Evolutionary conservation across 140 eudicot species (phyloP), one percentile per base, ranked within the genome.

Genomic region (Stevia rebaudiana): DNA sequence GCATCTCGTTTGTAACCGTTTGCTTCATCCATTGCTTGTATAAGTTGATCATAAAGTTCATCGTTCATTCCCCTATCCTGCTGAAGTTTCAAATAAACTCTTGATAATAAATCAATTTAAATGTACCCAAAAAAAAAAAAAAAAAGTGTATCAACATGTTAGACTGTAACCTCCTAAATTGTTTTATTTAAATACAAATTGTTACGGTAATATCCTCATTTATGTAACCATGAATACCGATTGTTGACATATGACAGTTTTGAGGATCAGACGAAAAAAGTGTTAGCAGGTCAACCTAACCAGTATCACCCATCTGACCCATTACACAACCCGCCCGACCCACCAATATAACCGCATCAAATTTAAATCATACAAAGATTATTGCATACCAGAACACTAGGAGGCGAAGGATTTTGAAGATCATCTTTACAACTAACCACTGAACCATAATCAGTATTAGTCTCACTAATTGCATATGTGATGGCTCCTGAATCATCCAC

Each of bases 1-100:
- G 95, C 95, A 30, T 85, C 94, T 66, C 76, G 73, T 70, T 75
- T 74, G 46, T 86, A 83, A 73, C 51, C 75, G 39, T 83, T 88
- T 52, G 94, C 90, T 71, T 92, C 97, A 17, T 74, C 74, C 80
- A 83, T 74, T 58, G 78, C 82, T 78, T 75, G 83, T 72, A 67
- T 68, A 61, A 88, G 86, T 78, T 84, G 85, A 61, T 78, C 88
- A 76, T 81, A 85, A 40, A 83, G 82, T 43, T 85, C 86, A 61
- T 85, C 84, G 21, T 78, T 47, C 77, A 67, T 22, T 44, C 74
- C 72, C 71, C 76, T 61, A 54, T 77, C 96, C 95, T 81, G 95
- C 72, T 74, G 58, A 21, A 67, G 8, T 58, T 75, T 70, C 74
- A 54, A 23, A 7, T 37, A 57, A 36, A 18, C 13, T 40, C 56